Conservation (phyloP, 2,329 filamentous ascomycete species). For the Diaporthe amygdali region DNA sequence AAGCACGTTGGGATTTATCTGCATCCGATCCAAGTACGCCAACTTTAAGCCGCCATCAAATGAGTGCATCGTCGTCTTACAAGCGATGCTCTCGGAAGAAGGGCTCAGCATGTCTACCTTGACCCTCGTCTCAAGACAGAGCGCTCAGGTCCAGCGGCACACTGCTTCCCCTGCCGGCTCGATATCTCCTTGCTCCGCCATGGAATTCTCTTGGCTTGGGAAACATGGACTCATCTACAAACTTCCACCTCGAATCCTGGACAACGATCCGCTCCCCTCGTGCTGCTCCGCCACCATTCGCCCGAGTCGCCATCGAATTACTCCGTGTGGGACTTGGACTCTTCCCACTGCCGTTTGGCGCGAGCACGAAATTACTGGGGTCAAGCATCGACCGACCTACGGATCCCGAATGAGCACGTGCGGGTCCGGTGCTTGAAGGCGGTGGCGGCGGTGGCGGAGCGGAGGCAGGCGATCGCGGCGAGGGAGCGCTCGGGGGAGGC, state of each 20-base stretch:
- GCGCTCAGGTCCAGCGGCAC: constrained; percentile 84
- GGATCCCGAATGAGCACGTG: constrained; percentile 37
- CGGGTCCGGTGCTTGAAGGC: constrained; percentile 36
- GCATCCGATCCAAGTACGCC: neutral
- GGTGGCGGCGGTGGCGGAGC: constrained; percentile 42
- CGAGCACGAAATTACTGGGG: constrained; percentile 76
- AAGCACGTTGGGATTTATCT: too few relatives aligned
- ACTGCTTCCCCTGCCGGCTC: constrained; percentile 90
- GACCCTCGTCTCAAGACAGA: constrained; percentile 39
- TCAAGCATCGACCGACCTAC: constrained; percentile 71
- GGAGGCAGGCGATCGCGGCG: constrained; percentile 39
- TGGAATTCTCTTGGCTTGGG: constrained; percentile 85
- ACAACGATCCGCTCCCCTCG: constrained; percentile 58
- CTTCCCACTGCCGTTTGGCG: constrained; percentile 62
- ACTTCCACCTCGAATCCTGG: constrained; percentile 84
- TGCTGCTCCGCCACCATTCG: constrained; percentile 29
- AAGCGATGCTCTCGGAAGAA: neutral
- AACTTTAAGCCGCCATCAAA: too few relatives aligned
- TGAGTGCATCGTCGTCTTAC: neutral
- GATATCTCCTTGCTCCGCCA: constrained; percentile 78
- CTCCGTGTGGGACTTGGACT: constrained; percentile 51
- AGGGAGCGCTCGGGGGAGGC: constrained; percentile 40
- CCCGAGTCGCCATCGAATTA: constrained; percentile 36
- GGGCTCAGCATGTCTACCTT: too few relatives aligned
- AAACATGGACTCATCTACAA: constrained; percentile 80